Conservation (phyloP, 2,329 filamentous ascomycete species). For the Nannizziopsis barbatae region DNA sequence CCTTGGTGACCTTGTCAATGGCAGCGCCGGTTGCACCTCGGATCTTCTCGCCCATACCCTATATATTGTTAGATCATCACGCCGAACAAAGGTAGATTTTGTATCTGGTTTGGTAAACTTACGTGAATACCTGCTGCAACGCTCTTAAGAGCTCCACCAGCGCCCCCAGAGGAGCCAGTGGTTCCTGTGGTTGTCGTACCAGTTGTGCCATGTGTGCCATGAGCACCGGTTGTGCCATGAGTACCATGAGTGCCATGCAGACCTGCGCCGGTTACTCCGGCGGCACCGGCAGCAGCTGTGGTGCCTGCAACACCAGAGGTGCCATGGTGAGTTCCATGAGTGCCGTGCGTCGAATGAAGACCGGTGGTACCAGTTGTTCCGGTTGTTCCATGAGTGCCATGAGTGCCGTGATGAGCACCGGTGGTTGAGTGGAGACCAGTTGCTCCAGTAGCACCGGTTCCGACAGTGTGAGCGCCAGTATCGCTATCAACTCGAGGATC, state of each 20-base stretch:
- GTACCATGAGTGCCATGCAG: no score
- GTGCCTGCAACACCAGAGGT: not conserved
- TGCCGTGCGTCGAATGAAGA: not conserved
- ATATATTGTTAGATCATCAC: no score
- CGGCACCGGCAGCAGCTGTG: not conserved
- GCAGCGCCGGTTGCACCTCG: constrained; percentile 30
- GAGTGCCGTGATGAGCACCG: not conserved
- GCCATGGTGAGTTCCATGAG: not conserved
- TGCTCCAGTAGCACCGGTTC: not conserved
- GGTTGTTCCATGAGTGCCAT: not conserved
- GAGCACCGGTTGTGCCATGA: not conserved
- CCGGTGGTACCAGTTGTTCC: not conserved
- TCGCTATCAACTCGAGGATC: constrained; percentile 16
- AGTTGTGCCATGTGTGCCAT: not conserved
- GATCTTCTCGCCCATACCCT: constrained; percentile 34
- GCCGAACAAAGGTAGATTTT: not conserved
- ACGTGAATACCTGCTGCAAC: constrained; percentile 28
- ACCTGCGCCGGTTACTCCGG: not conserved
- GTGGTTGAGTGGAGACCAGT: not conserved
- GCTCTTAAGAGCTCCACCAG: constrained; percentile 22
- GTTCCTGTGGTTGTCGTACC: not conserved
- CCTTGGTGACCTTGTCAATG: constrained; percentile 31
- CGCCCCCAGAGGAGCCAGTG: constrained; percentile 2
- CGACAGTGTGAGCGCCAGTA: not conserved
- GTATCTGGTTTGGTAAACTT: constrained; percentile 14